Evolutionary conservation across 2,329 filamentous ascomycete species (phyloP).

Genomic region (Fusarium circinatum): DNA sequence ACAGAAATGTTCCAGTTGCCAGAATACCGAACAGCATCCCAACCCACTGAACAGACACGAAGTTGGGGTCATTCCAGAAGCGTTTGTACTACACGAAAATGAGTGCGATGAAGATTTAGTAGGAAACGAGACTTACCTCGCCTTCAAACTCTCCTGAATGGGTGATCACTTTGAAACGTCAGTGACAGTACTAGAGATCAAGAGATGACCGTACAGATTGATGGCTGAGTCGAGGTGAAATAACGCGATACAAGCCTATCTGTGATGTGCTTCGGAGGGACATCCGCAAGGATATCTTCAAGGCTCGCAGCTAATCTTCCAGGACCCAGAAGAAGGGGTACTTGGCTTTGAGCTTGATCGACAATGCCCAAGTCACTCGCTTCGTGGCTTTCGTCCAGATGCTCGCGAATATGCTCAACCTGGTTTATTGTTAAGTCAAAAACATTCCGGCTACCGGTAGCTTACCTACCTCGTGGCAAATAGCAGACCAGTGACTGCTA

Average conservation of each 20-base stretch:
- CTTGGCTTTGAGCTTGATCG: constrained; percentile 9
- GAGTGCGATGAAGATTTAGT: rapidly evolving
- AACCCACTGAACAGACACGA: constrained; percentile 19
- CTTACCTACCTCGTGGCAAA: constrained; percentile 11
- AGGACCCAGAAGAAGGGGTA: constrained; percentile 20
- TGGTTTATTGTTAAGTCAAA: not conserved
- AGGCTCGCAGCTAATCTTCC: not conserved
- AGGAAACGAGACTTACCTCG: not conserved
- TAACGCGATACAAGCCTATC: constrained; percentile 34
- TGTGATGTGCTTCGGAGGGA: constrained; percentile 17
- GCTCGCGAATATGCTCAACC: constrained; percentile 24
- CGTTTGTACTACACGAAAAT: constrained; percentile 2
- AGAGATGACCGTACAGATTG: not conserved
- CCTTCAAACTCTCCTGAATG: constrained; percentile 30
- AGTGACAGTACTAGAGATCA: rapidly evolving
- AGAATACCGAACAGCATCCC: constrained; percentile 29
- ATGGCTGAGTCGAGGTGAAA: constrained; percentile 28
- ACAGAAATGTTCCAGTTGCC: constrained; percentile 21
- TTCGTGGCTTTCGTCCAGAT: constrained; percentile 13
- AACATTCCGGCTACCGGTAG: rapidly evolving
- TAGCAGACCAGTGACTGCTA: constrained; percentile 32
- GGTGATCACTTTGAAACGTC: constrained; percentile 15
- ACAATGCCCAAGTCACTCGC: not conserved
- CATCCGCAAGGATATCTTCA: constrained; percentile 22
- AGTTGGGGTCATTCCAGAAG: constrained; percentile 23